phyloP scores from a whole-genome alignment of 2,329 filamentous ascomycete species.

The Ploettnerulaceae sp. region DNA sequence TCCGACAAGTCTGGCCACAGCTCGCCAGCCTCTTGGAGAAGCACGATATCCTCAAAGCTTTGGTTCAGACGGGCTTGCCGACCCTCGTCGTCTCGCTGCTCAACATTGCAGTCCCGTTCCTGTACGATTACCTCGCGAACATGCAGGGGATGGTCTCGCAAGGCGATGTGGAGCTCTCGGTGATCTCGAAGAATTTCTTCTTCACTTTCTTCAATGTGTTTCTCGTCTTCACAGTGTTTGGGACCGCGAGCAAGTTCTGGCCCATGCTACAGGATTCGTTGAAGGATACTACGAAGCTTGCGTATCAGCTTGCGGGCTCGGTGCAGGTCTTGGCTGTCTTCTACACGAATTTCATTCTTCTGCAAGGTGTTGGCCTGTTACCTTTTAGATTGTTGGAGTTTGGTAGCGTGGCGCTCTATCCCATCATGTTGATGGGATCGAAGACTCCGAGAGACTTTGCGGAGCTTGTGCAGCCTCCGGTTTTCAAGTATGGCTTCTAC shows the following conservation, averaged over 20 bases:
- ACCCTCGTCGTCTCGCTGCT: constrained; percentile 81
- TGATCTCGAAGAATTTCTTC: constrained; percentile 98
- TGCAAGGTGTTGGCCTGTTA: constrained; percentile 90
- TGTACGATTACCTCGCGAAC: constrained; percentile 91
- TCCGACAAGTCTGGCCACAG: constrained; percentile 65
- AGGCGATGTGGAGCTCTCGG: constrained; percentile 87
- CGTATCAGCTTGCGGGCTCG: constrained; percentile 67
- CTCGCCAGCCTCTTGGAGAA: constrained; percentile 62
- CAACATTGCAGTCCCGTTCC: constrained; percentile 83
- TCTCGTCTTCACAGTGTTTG: constrained; percentile 85
- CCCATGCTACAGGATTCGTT: constrained; percentile 67
- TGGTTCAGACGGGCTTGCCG: constrained; percentile 83
- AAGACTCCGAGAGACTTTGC: constrained; percentile 87
- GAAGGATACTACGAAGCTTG: constrained; percentile 73
- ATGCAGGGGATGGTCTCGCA: constrained; percentile 92
- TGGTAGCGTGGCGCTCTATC: constrained; percentile 78
- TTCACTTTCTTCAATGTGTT: constrained; percentile 99
- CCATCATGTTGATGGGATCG: constrained; percentile 70
- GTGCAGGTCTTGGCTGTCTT: constrained; percentile 73
- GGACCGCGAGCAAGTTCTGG: constrained; percentile 72
- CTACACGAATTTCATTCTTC: constrained; percentile 89
- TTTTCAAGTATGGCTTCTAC: constrained; percentile 95
- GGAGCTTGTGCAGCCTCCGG: constrained; percentile 72
- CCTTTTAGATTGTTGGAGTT: constrained; percentile 89
- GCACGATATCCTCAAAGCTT: constrained; percentile 65